These are phyloP conservation scores for Evansstolkia leycettana DNA, from an alignment of 495 filamentous ascomycete genomes.

Conservation along the genomic window DNA sequence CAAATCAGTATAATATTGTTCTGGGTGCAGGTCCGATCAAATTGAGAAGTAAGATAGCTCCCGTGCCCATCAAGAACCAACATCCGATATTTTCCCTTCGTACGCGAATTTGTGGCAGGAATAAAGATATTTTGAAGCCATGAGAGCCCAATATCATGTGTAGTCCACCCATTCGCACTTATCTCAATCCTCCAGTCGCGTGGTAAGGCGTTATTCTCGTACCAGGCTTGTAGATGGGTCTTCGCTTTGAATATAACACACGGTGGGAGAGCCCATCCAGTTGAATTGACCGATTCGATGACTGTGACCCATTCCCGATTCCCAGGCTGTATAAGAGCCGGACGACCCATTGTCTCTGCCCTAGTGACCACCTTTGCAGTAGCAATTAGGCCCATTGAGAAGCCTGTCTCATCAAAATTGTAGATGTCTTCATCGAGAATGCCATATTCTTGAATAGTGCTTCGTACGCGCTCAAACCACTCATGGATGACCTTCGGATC, in stretches of 20 bases:
- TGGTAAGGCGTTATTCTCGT: constrained; percentile 3
- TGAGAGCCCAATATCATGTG: constrained; percentile 4
- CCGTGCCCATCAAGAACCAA: constrained; percentile 17
- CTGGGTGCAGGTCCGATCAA: constrained; percentile 7
- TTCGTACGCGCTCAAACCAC: constrained; percentile 4
- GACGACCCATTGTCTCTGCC: background rate
- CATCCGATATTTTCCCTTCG: constrained; percentile 8
- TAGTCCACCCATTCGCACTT: constrained; percentile 9
- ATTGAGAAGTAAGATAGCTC: constrained; percentile 11
- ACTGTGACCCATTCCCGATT: no score
- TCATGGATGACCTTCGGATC: constrained; percentile 4
- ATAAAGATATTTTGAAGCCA: constrained; percentile 11
- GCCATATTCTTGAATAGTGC: constrained; percentile 1
- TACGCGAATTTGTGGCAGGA: background rate
- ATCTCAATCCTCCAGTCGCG: background rate
- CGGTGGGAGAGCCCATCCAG: background rate
- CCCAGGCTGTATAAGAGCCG: no score
- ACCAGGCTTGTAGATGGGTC: background rate
- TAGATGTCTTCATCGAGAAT: constrained; percentile 3
- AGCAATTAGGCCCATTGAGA: constrained; percentile 2
- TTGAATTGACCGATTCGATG: background rate
- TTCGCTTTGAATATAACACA: constrained; percentile 2
- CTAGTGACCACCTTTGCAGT: constrained; percentile 2
- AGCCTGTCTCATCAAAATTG: constrained; percentile 7
- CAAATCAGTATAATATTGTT: constrained; percentile 11